Conservation (phyloP, 805 yeast species). For the Pichia kluyveri region DNA sequence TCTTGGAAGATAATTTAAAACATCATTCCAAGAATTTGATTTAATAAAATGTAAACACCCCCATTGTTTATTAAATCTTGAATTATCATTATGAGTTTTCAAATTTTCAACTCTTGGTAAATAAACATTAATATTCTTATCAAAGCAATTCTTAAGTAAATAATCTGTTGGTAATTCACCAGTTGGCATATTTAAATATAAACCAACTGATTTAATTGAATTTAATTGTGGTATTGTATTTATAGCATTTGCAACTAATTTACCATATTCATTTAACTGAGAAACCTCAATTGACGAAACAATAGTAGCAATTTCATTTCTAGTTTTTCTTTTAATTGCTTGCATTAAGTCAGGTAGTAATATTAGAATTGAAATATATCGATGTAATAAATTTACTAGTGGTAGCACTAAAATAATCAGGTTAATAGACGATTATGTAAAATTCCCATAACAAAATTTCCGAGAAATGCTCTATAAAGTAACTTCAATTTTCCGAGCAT, state of each 20-base stretch:
- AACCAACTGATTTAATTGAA: slow-evolving; percentile 42
- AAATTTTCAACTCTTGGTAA: slow-evolving; percentile 39
- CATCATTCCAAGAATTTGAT: slow-evolving; percentile 31
- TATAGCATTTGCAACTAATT: slow-evolving; percentile 2
- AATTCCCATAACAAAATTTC: no score
- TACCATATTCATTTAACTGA: not conserved
- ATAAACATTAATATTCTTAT: slow-evolving; percentile 39
- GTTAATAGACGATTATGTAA: no score
- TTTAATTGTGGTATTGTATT: slow-evolving; percentile 25
- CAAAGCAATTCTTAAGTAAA: slow-evolving; percentile 45
- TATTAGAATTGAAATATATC: no score
- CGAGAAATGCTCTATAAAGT: no score
- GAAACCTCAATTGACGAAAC: not conserved
- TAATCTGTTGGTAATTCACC: slow-evolving; percentile 57
- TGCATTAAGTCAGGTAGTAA: not conserved
- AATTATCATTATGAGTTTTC: slow-evolving; percentile 21
- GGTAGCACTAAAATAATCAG: no score
- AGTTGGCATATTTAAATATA: slow-evolving; percentile 70
- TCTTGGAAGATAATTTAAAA: slow-evolving; percentile 39
- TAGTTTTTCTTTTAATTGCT: not conserved
- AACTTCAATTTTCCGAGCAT: no score
- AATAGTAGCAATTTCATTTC: not conserved
- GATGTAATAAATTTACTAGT: no score
- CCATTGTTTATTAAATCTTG: slow-evolving; percentile 24
- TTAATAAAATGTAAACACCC: slow-evolving; percentile 47